These are phyloP conservation scores for Monosporascus sp. DNA, from an alignment of 2,329 filamentous ascomycete species.

Conservation along the genomic window DNA sequence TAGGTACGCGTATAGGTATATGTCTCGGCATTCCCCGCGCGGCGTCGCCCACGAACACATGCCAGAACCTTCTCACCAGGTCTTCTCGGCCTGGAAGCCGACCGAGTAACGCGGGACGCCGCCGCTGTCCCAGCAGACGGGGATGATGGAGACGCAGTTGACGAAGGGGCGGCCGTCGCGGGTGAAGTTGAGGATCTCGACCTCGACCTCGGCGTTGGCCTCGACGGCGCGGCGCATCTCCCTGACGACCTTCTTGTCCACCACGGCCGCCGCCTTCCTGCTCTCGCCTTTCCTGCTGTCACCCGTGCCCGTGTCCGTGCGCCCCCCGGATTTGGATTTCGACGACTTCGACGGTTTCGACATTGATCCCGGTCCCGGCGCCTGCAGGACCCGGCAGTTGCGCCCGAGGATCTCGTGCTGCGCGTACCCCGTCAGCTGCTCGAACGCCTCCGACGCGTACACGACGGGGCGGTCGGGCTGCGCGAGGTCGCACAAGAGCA, in stretches of 20 bases:
- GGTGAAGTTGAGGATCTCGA: slow-evolving; percentile 69
- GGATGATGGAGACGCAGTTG: slow-evolving; percentile 82
- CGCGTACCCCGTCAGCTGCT: slow-evolving; percentile 72
- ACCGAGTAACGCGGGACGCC: slow-evolving; percentile 66
- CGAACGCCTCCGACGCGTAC: slow-evolving; percentile 78
- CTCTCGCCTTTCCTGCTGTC: neutral
- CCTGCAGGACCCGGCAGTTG: slow-evolving; percentile 83
- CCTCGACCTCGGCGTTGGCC: slow-evolving; percentile 39
- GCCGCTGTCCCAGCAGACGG: slow-evolving; percentile 60
- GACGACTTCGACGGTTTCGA: no score
- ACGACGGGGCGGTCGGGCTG: slow-evolving; percentile 73
- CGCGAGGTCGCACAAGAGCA: slow-evolving; percentile 74
- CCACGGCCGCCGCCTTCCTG: slow-evolving; percentile 27
- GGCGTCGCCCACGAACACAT: neutral
- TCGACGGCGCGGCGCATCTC: slow-evolving; percentile 43
- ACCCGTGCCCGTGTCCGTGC: neutral
- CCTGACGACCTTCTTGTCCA: slow-evolving; percentile 59
- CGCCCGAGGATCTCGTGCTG: slow-evolving; percentile 67
- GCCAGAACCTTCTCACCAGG: slow-evolving; percentile 9
- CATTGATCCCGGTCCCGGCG: slow-evolving; percentile 34
- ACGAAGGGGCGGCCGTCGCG: slow-evolving; percentile 75
- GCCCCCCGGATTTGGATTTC: no score
- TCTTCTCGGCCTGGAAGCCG: slow-evolving; percentile 65
- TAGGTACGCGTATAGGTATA: no score
- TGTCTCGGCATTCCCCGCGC: neutral